These are phyloP conservation scores for Astragalus membranaceus DNA, from an alignment of 306 rosid genomes.

Conservation along the genomic window DNA sequence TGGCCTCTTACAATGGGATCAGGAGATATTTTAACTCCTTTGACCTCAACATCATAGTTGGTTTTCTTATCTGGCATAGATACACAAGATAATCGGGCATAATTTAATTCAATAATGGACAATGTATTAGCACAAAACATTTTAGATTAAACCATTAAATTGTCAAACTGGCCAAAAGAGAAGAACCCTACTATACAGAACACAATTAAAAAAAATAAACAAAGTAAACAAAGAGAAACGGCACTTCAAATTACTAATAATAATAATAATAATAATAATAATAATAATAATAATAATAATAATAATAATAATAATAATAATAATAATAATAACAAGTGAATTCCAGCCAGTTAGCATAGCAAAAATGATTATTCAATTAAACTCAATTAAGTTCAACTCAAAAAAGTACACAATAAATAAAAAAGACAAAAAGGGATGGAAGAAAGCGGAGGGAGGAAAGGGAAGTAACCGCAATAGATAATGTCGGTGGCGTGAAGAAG, in stretches of 20 bases:
- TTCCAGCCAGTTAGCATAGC: not conserved
- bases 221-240: not conserved
- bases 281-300: too few species aligned
- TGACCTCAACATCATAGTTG: conserved; percentile 60
- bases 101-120: not conserved
- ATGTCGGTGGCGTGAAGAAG: conserved; percentile 34
- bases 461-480: conserved; percentile 25
- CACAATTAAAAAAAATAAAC: not conserved
- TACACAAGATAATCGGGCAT: not conserved
- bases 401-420: too few species aligned
- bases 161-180: not conserved
- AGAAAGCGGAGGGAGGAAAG: not conserved
- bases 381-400: too few species aligned
- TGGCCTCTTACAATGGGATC: conserved; percentile 67
- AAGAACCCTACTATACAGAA: not conserved
- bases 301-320: too few species aligned
- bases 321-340: not conserved
- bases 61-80: conserved; percentile 54
- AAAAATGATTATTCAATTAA: not conserved
- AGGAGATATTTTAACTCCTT: conserved; percentile 67
- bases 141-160: not conserved
- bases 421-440: too few species aligned
- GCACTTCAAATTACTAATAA: not conserved
- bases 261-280: too few species aligned
- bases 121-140: not conserved